Base-by-base conservation (phyloP, 352 stramenopile species). In the Pythium sukuiense region DNA sequence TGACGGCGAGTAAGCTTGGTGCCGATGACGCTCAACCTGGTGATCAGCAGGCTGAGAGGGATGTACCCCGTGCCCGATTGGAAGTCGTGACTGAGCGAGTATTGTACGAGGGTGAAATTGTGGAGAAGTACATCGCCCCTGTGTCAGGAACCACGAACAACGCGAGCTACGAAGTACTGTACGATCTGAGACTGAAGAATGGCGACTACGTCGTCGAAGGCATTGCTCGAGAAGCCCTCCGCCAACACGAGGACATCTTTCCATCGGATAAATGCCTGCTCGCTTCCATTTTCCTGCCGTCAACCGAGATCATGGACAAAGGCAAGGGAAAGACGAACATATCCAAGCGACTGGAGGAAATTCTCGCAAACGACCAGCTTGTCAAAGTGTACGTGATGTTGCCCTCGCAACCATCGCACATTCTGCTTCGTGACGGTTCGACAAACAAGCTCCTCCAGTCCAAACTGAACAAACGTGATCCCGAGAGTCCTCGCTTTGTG, bases 361-460 rank as follows among this genome's bases (percentile, higher is more conserved):
- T 88, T 26, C 88, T 79, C 71, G 65, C 74, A 4, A 73, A 76
- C 16, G 65, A 85, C 24, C 69, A 85, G 26, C 5, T 82, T 29
- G 49, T 89, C 4, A 83, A 83, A 41, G 75, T 83, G 29, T 89
- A 89, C 53, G 61, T 79, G 12, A 74, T 81, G 33, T 57, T 89
- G 26, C 75, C 76, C 18, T 46, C 24, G 6, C 32, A 65, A 13
- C 66, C 80, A 2, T 60, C 67, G 13, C 61, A 52, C 7, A 68
- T 92, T n/a, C 62, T 70, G 37, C 43, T 86, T 8, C 78, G 83
- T 13, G 62, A 87, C 55, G 55, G 61, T 6, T 72, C 75, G 26
- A 81, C 71, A 0, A 81, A 78, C 32, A 77, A 83, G 33, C 50
- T 80, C 1, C 14, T 82, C 1, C 70, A 86, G 59, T 27, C 71